Base-by-base conservation (phyloP, 148 eudicot genomes). In the Limonium bicolor region DNA sequence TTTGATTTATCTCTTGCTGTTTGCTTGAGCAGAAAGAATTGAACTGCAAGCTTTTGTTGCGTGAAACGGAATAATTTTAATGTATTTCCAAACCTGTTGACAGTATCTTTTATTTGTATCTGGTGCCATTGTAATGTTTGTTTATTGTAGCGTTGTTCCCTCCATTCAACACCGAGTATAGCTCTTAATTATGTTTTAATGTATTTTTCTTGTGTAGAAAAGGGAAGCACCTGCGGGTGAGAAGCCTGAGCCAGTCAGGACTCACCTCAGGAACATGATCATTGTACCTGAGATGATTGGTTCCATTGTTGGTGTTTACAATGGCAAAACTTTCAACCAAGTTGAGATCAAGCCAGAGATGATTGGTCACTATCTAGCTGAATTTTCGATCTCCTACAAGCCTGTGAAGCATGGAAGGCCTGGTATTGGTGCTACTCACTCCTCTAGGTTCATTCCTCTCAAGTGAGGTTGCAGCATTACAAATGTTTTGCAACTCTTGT, bases 211-310 rank as follows among this genome's bases (percentile, higher is more conserved):
- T 3, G 21, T 1, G 35, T 50, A 70, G 81, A 75, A 75, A 75
- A 60, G 55, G 22, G 77, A 75, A 46, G 81, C 81, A 14, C 81
- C 81, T 18, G 36, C 69, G 13, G 81, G 81, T 51, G 81, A 74
- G 60, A 75, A 75, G 68, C 81, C 81, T 27, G 70, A 63, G 4
- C 51, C 61, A 2, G 71, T 76, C 14, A 64, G 62, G 37, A 71
- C 77, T 11, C 77, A 71, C 66, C 56, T 76, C 27, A 38, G 78
- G 0, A 71, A 68, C 49, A 76, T 76, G 83, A 68, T 76, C 40
- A 76, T 76, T 14, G 83, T 76, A 0, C 83, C 83, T 13, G 82
- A 76, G 68, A 75, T 75, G 82, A 75, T 75, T 10, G 81, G 76
- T 13, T 70, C 75, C 30, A 54, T 74, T 7, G 15, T 74, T 12